Percentiles rank a stretch among this genome's conserved stretches.
Evolutionary conservation across 768 basidiomycete genomes (phyloP).

Genomic region (Hypsizygus marmoreus): DNA sequence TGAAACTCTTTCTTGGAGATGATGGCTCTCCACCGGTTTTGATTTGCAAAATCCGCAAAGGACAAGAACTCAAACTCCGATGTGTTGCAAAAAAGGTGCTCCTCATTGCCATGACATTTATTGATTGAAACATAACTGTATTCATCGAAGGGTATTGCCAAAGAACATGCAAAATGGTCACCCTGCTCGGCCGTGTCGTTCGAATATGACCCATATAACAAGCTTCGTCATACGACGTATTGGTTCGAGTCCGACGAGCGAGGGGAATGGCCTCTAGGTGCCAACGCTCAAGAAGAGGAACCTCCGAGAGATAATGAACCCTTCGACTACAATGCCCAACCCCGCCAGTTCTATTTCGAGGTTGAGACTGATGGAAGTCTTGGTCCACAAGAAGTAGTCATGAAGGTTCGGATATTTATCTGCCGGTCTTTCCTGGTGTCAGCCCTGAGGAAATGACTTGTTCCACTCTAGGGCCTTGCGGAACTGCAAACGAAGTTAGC

Average conservation of each 20-base stretch:
- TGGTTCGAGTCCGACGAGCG: slow-evolving; percentile 88
- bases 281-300: slow-evolving; percentile 86
- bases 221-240: slow-evolving; percentile 91
- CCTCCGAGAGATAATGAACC: slow-evolving; percentile 74
- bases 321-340: slow-evolving; percentile 88
- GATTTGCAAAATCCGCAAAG: slow-evolving; percentile 90
- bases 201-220: slow-evolving; percentile 98
- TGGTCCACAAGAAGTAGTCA: slow-evolving; percentile 84
- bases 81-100: slow-evolving; percentile 94
- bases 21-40: slow-evolving; percentile 71
- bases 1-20: slow-evolving; percentile 36
- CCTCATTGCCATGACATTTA: neutral
- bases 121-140: neutral
- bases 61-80: slow-evolving; percentile 82
- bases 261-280: slow-evolving; percentile 89
- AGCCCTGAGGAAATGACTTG: slow-evolving; percentile 4
- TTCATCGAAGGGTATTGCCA: slow-evolving; percentile 80
- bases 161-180: slow-evolving; percentile 99
- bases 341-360: slow-evolving; percentile 90
- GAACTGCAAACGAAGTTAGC: slow-evolving; percentile 82
- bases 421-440: neutral
- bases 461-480: slow-evolving; percentile 60
- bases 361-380: slow-evolving; percentile 94
- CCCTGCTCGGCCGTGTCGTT: slow-evolving; percentile 94
- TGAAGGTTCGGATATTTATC: slow-evolving; percentile 55